Evolutionary conservation across 495 filamentous ascomycete genomes (phyloP), one percentile per base, ranked within the genome.

Genomic region (Penicillium paradoxum): DNA sequence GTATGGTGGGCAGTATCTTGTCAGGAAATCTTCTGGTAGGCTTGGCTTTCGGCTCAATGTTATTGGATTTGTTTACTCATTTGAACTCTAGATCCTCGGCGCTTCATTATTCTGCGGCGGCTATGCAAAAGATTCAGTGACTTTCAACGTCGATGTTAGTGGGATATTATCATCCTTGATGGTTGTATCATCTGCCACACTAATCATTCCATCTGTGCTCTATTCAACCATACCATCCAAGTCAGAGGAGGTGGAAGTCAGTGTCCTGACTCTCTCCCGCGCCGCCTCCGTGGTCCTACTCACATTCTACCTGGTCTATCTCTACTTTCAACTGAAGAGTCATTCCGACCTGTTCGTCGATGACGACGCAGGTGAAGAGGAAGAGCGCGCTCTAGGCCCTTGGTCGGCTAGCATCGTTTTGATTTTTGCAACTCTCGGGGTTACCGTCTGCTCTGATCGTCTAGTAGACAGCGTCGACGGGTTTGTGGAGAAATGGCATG

Each of bases 261-360:
- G 83, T 55, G 83, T 64, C 15, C 37, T 64, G 9, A 51, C n/a
- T 30, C 40, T 71, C 7, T 64, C 62, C 27, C 64, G 54, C 14
- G 59, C 57, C 10, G 60, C 58, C 18, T 58, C 68, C 3, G 56
- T 60, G 15, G 76, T 90, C 27, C 72, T 90, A 2, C 72, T 91
- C 5, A 33, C 85, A 32, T 77, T 90, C 9, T 91, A 91, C 62
- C 61, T 81, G 34, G 71, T 88, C 3, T 91, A 89, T 56, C 77
- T 91, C 32, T 59, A 87, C 25, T 90, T 72, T 55, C 59, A 65
- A 56, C 46, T 74, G 25, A 63, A 58, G 57, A 63, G 62, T 15
- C 65, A 71, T 37, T 34, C 51, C 4, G 54, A 63, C 6, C 45
- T 69, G 2, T 62, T 65, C 45, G 57, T 58, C 0, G 54, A 55